These are phyloP conservation scores for Salvia splendens DNA, from an alignment of 257 asterid genomes.

Conservation along the genomic window DNA sequence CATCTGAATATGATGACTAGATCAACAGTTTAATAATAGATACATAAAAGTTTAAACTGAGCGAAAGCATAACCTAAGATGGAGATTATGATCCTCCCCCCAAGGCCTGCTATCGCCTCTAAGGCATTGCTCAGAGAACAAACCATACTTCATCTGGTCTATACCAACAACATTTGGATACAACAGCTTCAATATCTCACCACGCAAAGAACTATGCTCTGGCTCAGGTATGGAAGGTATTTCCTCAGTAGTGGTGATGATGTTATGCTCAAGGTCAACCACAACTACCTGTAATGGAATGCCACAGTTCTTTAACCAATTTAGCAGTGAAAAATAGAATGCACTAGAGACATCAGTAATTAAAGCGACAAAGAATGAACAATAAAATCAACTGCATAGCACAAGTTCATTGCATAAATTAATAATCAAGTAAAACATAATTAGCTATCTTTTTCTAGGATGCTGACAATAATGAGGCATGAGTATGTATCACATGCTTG, in stretches of 20 bases:
- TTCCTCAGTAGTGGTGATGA: slow-evolving; percentile 82
- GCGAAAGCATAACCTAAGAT: slow-evolving; percentile 59
- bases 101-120: slow-evolving; percentile 67
- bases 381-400: background rate
- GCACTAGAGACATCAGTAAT: slow-evolving; percentile 13
- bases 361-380: background rate
- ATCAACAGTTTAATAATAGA: slow-evolving; percentile 25
- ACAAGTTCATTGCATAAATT: slow-evolving; percentile 7
- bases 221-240: slow-evolving; percentile 93
- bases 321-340: slow-evolving; percentile 16
- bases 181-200: slow-evolving; percentile 67
- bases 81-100: slow-evolving; percentile 88
- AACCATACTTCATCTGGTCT: slow-evolving; percentile 68
- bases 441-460: background rate
- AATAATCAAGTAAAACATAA: slow-evolving; percentile 18
- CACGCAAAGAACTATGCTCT: slow-evolving; percentile 69
- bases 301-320: slow-evolving; percentile 24
- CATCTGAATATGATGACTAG: slow-evolving; percentile 23
- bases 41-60: slow-evolving; percentile 26
- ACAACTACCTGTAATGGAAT: slow-evolving; percentile 70
- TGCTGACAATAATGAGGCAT: slow-evolving; percentile 6
- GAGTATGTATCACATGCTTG: background rate
- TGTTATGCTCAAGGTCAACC: slow-evolving; percentile 89
- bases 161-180: slow-evolving; percentile 85
- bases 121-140: slow-evolving; percentile 48